These are phyloP conservation scores for Starmerella floricola DNA, from an alignment of 805 yeast genomes.

Conservation along the genomic window DNA sequence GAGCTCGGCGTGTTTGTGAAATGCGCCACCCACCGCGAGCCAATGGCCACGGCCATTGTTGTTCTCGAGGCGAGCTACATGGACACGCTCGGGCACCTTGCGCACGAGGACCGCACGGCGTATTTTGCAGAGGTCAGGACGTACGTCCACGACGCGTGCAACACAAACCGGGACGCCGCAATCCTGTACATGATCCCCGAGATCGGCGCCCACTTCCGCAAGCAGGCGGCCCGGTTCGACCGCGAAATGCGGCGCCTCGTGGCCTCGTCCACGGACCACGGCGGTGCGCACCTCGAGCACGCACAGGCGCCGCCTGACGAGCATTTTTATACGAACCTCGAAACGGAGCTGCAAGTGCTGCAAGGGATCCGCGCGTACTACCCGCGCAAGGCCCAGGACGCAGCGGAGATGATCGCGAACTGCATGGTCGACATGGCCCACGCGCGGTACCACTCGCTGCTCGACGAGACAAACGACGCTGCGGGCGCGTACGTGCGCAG, in stretches of 20 bases:
- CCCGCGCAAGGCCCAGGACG: constrained; percentile 13
- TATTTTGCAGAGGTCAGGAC: constrained; percentile 3
- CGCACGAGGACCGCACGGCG: background rate
- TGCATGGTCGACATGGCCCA: constrained; percentile 13
- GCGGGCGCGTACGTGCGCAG: constrained; percentile 10
- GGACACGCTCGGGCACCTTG: constrained; percentile 5
- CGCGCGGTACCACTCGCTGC: constrained; percentile 9
- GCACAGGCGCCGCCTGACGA: constrained; percentile 6
- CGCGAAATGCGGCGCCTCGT: constrained; percentile 13
- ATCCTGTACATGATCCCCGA: constrained; percentile 14
- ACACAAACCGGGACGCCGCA: background rate
- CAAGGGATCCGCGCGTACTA: constrained; percentile 10
- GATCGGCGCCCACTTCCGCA: constrained; percentile 6
- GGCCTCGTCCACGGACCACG: too few relatives aligned
- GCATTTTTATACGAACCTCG: constrained; percentile 12
- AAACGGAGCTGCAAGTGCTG: constrained; percentile 14
- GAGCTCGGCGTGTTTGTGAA: constrained; percentile 7
- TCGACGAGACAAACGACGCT: constrained; percentile 5
- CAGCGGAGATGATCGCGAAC: constrained; percentile 15
- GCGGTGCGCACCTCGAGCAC: too few relatives aligned
- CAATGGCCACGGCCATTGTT: constrained; percentile 4
- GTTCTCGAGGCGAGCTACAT: constrained; percentile 4
- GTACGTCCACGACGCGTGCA: background rate
- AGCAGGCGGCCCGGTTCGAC: constrained; percentile 9
- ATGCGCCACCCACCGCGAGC: constrained; percentile 7